phyloP scores from a whole-genome alignment of 306 rosid genomes.

The Purshia tridentata region DNA sequence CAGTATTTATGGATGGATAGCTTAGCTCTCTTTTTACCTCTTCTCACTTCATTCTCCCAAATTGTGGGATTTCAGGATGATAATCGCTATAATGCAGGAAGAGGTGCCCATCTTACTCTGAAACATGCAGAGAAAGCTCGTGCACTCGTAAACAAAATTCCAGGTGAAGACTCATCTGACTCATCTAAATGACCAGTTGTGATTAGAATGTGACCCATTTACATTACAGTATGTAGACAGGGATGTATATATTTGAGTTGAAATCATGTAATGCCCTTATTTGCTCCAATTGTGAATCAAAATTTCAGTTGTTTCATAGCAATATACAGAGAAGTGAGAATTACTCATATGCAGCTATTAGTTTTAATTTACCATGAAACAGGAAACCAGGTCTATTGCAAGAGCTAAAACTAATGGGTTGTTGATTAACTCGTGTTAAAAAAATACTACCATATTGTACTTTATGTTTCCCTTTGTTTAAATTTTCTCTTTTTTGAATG shows the following conservation, averaged over 20 bases:
- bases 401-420: background rate
- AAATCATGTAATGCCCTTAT: background rate
- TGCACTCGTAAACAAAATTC: slow-evolving; percentile 55
- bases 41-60: slow-evolving; percentile 9
- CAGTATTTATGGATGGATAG: background rate
- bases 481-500: slow-evolving; percentile 2
- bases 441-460: too few species aligned
- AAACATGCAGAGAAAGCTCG: slow-evolving; percentile 86
- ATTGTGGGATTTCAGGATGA: slow-evolving; percentile 52
- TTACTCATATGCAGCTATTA: background rate
- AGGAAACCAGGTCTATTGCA: background rate
- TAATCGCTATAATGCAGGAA: slow-evolving; percentile 73
- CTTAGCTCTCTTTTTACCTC: background rate
- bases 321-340: background rate
- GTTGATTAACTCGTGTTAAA: background rate
- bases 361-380: background rate
- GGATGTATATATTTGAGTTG: slow-evolving; percentile 4
- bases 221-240: background rate
- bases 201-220: background rate
- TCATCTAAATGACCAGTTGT: background rate
- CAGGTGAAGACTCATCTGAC: slow-evolving; percentile 40
- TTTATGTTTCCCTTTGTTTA: background rate
- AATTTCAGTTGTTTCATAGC: background rate
- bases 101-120: slow-evolving; percentile 67
- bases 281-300: background rate